Evolutionary conservation across 2,329 filamentous ascomycete genomes (phyloP), one percentile per base, ranked within the genome.

Genomic region (Arthroderma sp.): DNA sequence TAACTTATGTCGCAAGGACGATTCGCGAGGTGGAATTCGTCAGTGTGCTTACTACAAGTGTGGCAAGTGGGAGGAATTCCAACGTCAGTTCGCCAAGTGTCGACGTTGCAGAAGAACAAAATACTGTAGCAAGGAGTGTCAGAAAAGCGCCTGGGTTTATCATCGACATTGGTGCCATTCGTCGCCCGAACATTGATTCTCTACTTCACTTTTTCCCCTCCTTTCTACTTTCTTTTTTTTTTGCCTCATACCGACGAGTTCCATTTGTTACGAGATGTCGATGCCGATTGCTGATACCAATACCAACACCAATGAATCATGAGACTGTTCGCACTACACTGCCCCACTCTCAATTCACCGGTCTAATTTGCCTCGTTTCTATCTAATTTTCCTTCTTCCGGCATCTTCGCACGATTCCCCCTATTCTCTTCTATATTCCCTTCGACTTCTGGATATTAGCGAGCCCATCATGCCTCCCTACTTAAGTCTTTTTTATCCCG

Each of bases 81-180:
- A 91, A 39, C 84, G 93, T 61, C 91, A 98, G 70, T 98, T 98
- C 72, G 93, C 93, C 64, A 98, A 98, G 75, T 98, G 93, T 75
- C 85, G 93, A 63, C 85, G 93, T 63, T 98, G 93, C 75, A 84
- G 93, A 65, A 84, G 93, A 63, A 98, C 93, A 61, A 98, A 98
- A 73, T 96, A 96, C 76, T 98, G 93, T 83, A 96, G 91, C 81
- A 98, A 98, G 74, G 93, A 98, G 73, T 98, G 93, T 74, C 93
- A 98, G 75, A 97, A 97, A 78, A 94, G 88, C 65, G 94, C 93
- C 8, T 98, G 93, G 93, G 90, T 93, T 28, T 97, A 90, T 73
- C 93, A 98, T 71, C 85, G 93, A 60, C 94, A 97, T 74, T 98
- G 93, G 93, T 98, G 93, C 71, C 79, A 80, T 64, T 73, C 66